Base-by-base conservation (phyloP, 2,329 filamentous ascomycete species). In the Epichloe hybrida region DNA sequence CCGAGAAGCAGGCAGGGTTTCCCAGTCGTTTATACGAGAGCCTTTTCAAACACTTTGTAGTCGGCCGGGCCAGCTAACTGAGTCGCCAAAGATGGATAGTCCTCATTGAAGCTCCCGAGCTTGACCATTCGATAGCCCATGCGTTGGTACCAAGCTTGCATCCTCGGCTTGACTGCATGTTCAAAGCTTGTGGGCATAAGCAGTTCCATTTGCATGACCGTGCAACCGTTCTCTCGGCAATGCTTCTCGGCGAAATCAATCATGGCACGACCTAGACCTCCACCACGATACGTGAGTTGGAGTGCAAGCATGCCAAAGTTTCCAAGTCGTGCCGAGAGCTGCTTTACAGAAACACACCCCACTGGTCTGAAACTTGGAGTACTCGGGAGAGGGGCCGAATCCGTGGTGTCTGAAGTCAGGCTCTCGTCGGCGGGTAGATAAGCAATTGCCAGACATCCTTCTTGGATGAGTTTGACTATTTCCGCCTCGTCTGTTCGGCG, bases 221-320 rank as follows among this genome's bases (percentile, higher is more conserved):
- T 57, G 46, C 62, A 65, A 5, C 63, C 62, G 1, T 54, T 48
- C 2, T 54, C 34, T 13, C 58, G 56, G 9, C 61, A 62, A 21
- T 62, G 55, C 0, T 57, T 50, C 47, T 65, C 62, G 8, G 60
- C 62, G 39, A 64, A 66, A 11, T 41, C n/a, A 0, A 57, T 55
- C 23, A 65, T 15, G 31, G 57, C 49, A 3, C 57, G 56, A 5
- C 62, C 63, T 2, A 59, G 11, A 0, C 63, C 63, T 8, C 43
- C 41, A 0, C 63, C 62, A 12, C 56, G 61, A 17, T 61, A 41
- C 6, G 49, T 45, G 0, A 43, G 23, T 12, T 64, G 56, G 3
- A 65, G 43, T 1, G 63, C 58, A 3, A 65, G 42, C 62, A 64
- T 64, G 27, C 59, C 58, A 21, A 65, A 61, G 4, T 57, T 51